Percentiles rank a stretch among this genome's conserved stretches.
phyloP scores from a whole-genome alignment of 163 green algal species.

The Scenedesmus sp. region DNA sequence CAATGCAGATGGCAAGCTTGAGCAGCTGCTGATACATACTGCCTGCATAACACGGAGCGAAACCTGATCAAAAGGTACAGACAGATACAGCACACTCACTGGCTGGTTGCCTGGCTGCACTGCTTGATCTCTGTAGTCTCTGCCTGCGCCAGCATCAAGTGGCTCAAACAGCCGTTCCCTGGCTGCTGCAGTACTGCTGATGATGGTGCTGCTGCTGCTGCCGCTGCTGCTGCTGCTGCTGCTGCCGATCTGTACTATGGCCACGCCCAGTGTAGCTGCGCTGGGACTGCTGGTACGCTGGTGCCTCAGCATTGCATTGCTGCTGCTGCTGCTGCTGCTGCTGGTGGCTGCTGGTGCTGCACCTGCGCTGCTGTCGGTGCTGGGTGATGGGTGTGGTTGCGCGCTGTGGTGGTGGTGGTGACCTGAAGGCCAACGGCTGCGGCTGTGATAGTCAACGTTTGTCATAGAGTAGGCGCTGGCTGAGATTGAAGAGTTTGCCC shows the following conservation, averaged over 20 bases:
- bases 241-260: not conserved
- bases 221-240: slow-evolving; percentile 24
- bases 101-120: not conserved
- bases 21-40: not conserved
- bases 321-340: not conserved
- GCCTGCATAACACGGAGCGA: not conserved
- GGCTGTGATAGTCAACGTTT: not conserved
- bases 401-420: not conserved
- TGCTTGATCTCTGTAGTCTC: not conserved
- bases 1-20: not conserved
- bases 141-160: not conserved
- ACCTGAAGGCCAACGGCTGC: not conserved
- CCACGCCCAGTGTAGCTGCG: not conserved
- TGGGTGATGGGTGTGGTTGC: not conserved
- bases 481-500: not conserved
- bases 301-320: not conserved
- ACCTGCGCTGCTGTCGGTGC: not conserved
- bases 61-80: too few relatives aligned
- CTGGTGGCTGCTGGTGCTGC: not conserved
- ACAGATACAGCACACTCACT: not conserved
- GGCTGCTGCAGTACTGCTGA: not conserved
- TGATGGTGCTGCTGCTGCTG: slow-evolving; percentile 20
- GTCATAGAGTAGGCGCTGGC: not conserved
- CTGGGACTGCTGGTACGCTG: not conserved
- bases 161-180: not conserved